A percentile compares a stretch with the other conserved stretches of the same genome.
These are phyloP conservation scores for Trichophyton schoenleinii DNA, from an alignment of 2,329 filamentous ascomycete species.

Conservation along the genomic window DNA sequence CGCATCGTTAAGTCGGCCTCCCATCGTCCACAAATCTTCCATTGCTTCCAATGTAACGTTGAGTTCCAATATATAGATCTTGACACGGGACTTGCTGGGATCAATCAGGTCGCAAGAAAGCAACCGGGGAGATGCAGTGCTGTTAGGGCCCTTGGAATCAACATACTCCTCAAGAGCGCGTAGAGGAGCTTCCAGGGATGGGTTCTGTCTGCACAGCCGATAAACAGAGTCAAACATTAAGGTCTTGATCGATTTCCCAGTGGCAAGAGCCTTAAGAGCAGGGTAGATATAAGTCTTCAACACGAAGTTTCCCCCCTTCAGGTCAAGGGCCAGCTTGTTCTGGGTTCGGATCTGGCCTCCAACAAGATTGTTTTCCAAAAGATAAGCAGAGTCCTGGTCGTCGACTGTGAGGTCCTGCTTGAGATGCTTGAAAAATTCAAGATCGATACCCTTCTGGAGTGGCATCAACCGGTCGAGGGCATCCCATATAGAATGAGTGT, in stretches of 20 bases:
- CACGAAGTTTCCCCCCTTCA: slow-evolving; percentile 8
- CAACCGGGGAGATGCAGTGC: neutral
- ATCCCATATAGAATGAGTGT: slow-evolving; percentile 2
- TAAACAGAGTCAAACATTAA: slow-evolving; percentile 6
- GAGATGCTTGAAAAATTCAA: slow-evolving; percentile 4
- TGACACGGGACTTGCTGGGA: slow-evolving; percentile 13
- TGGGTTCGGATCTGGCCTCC: slow-evolving; percentile 12
- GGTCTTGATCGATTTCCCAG: slow-evolving; percentile 2
- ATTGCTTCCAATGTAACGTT: slow-evolving; percentile 12
- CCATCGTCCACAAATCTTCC: slow-evolving; percentile 15
- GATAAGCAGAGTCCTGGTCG: slow-evolving; percentile 4
- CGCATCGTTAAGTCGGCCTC: slow-evolving; percentile 8
- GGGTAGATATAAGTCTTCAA: slow-evolving; percentile 17
- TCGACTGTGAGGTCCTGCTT: slow-evolving; percentile 5
- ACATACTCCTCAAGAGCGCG: slow-evolving; percentile 4
- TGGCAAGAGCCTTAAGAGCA: slow-evolving; percentile 11
- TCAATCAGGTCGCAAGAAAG: slow-evolving; percentile 15
- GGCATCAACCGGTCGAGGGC: slow-evolving; percentile 1
- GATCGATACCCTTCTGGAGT: neutral
- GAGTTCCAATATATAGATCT: slow-evolving; percentile 13
- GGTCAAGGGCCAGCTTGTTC: slow-evolving; percentile 14
- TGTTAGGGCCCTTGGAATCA: neutral
- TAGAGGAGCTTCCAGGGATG: slow-evolving; percentile 1
- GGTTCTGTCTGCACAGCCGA: neutral
- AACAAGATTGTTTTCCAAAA: neutral